A percentile compares a stretch with the other conserved stretches of the same genome.
These are phyloP conservation scores for Withania somnifera DNA, from an alignment of 305 asterid genomes.

Conservation along the genomic window DNA sequence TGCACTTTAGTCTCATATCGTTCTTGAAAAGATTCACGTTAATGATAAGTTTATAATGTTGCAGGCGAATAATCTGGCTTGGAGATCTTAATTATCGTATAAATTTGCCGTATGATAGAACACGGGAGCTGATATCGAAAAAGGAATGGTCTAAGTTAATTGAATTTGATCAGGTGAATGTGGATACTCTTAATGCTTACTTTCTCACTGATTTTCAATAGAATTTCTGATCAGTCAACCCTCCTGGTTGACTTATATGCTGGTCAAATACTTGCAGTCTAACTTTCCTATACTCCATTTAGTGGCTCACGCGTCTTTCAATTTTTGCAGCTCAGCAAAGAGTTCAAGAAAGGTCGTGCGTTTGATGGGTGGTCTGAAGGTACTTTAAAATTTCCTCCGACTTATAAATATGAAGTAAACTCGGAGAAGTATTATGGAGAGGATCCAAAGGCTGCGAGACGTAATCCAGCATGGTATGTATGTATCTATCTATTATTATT, in stretches of 20 bases:
- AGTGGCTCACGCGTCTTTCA: background rate
- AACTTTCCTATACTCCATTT: background rate
- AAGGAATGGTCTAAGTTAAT: slow-evolving; percentile 59
- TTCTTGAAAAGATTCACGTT: background rate
- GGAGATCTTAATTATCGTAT: slow-evolving; percentile 92
- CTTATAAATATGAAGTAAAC: slow-evolving; percentile 72
- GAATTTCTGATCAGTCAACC: background rate
- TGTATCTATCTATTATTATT: slow-evolving; percentile 33
- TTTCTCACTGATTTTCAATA: background rate
- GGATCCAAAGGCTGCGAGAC: slow-evolving; percentile 61
- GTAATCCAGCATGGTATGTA: slow-evolving; percentile 92
- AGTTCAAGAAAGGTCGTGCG: slow-evolving; percentile 69
- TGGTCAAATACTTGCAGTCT: background rate
- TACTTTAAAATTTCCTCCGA: slow-evolving; percentile 68
- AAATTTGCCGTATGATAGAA: slow-evolving; percentile 56
- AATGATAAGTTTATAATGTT: slow-evolving; percentile 10
- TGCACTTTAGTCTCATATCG: background rate
- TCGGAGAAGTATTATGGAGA: slow-evolving; percentile 57
- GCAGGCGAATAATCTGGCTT: slow-evolving; percentile 86
- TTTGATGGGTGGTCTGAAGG: slow-evolving; percentile 99
- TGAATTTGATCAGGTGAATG: slow-evolving; percentile 61
- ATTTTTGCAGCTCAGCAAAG: slow-evolving; percentile 54
- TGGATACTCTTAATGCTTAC: background rate
- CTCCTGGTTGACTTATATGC: background rate
- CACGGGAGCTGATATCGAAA: slow-evolving; percentile 52